These are phyloP conservation scores for Vanderwaltozyma tropicalis DNA, from an alignment of 805 yeast species.

Conservation along the genomic window DNA sequence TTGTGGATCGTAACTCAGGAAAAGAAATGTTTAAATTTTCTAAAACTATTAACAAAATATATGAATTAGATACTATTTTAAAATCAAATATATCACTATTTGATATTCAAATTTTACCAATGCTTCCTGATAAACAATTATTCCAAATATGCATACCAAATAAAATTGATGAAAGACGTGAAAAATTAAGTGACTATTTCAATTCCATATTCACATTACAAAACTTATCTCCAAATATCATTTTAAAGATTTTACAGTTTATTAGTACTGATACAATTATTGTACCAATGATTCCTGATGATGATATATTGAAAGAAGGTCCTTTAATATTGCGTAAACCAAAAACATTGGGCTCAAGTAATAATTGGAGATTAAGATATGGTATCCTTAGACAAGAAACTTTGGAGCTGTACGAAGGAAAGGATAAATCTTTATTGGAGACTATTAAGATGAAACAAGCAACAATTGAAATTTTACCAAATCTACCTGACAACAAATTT, in stretches of 20 bases:
- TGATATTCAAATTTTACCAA: constrained; percentile 37
- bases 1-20: constrained; percentile 48
- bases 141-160: constrained; percentile 47
- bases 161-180: constrained; percentile 53
- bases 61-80: constrained; percentile 49
- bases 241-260: constrained; percentile 48
- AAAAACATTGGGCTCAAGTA: constrained; percentile 41
- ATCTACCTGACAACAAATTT: constrained; percentile 28
- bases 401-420: constrained; percentile 47
- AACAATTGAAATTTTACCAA: constrained; percentile 31
- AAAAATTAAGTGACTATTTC: constrained; percentile 49
- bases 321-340: constrained; percentile 53
- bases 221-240: constrained; percentile 43
- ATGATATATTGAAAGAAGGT: constrained; percentile 48
- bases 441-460: constrained; percentile 27
- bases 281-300: constrained; percentile 43
- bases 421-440: constrained; percentile 36
- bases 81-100: constrained; percentile 40
- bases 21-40: constrained; percentile 69
- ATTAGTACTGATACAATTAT: constrained; percentile 59
- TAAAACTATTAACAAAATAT: constrained; percentile 52
- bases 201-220: constrained; percentile 45
- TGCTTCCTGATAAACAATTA: constrained; percentile 51
- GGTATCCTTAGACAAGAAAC: constrained; percentile 54
- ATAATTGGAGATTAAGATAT: constrained; percentile 59